These are phyloP conservation scores for Allium sativum DNA, from an alignment of 106 monocot species.

Conservation along the genomic window DNA sequence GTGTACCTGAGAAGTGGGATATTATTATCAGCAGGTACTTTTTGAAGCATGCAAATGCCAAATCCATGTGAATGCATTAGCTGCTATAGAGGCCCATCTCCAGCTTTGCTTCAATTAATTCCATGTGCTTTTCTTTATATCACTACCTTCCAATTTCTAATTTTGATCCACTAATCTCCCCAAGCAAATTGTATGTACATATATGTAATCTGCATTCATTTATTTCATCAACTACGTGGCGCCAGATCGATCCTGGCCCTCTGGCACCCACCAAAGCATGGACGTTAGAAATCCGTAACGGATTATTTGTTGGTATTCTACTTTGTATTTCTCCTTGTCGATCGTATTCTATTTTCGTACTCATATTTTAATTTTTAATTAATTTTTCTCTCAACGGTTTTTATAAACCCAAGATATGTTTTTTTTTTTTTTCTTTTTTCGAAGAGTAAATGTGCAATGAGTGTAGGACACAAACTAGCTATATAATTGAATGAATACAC, in stretches of 20 bases:
- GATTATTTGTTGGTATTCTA: background rate
- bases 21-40: conserved; percentile 6
- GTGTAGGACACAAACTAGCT: background rate
- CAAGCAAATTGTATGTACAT: too few relatives aligned
- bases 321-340: background rate
- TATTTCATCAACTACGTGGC: too few relatives aligned
- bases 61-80: conserved; percentile 12
- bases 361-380: background rate
- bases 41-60: conserved; percentile 5
- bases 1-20: background rate
- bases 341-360: background rate
- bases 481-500: background rate
- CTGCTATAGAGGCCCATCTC: conserved; percentile 8
- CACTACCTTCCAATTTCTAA: conserved; percentile 2
- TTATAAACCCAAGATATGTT: too few relatives aligned
- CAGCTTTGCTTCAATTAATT: conserved; percentile 11
- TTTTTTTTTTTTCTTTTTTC: too few relatives aligned
- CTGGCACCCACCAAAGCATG: background rate
- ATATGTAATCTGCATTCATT: too few relatives aligned
- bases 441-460: background rate
- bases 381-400: background rate
- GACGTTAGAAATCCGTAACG: background rate
- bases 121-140: conserved; percentile 3
- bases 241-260: background rate
- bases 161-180: too few relatives aligned